phyloP scores from a whole-genome alignment of 805 yeast genomes.

The Myxozyma neotropica region DNA sequence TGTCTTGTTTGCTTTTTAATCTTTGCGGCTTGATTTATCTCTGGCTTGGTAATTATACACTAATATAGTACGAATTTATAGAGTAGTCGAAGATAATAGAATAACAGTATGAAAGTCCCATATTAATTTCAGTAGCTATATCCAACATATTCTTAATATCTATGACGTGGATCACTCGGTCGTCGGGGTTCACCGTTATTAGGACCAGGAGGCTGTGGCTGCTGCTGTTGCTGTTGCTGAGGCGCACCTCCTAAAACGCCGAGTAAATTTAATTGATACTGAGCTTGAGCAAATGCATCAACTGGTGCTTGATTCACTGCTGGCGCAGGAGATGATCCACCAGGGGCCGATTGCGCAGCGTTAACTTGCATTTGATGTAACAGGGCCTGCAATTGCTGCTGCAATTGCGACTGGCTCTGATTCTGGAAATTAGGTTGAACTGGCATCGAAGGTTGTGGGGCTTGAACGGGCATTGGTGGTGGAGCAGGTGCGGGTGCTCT shows the following conservation, averaged over 20 bases:
- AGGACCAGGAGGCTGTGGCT: slow-evolving; percentile 6
- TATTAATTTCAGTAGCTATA: too few relatives aligned
- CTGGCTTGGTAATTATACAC: neutral
- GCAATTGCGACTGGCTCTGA: slow-evolving; percentile 24
- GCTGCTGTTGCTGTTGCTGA: slow-evolving; percentile 17
- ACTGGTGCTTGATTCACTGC: neutral
- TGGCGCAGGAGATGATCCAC: neutral
- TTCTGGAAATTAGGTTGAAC: slow-evolving; percentile 4
- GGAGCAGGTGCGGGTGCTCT: neutral
- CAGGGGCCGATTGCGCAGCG: neutral
- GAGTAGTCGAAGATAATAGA: too few relatives aligned
- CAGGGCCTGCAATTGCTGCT: slow-evolving; percentile 25
- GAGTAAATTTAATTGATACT: slow-evolving; percentile 26
- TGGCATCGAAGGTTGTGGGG: neutral
- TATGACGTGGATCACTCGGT: neutral
- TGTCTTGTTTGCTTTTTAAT: neutral
- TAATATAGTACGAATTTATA: too few relatives aligned
- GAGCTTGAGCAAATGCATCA: slow-evolving; percentile 27
- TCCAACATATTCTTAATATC: neutral
- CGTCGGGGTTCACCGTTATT: neutral
- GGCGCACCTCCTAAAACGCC: slow-evolving; percentile 13
- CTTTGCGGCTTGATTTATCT: neutral
- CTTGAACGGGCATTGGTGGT: neutral
- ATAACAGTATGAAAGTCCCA: too few relatives aligned
- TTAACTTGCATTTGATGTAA: slow-evolving; percentile 25